These are phyloP conservation scores for Floccularia luteovirens DNA, from an alignment of 768 basidiomycete genomes.

Conservation along the genomic window DNA sequence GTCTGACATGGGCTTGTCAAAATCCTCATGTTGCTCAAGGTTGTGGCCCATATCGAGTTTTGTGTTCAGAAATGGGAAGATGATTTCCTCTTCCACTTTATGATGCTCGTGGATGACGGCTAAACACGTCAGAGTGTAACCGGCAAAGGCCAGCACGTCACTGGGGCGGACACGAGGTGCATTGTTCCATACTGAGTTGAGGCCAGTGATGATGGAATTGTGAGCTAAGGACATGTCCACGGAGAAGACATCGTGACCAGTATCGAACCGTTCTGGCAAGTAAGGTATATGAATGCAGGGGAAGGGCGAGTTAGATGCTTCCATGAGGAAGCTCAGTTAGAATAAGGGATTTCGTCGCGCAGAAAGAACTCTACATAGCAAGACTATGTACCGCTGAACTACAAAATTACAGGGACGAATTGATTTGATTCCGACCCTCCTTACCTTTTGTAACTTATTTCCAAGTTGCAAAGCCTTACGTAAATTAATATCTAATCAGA, in stretches of 20 bases:
- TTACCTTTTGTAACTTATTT: too few relatives aligned
- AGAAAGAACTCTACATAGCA: too few relatives aligned
- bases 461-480: too few relatives aligned
- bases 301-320: too few relatives aligned
- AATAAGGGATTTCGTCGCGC: too few relatives aligned
- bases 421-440: too few relatives aligned
- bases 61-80: not conserved
- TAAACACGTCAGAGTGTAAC: not conserved
- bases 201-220: not conserved
- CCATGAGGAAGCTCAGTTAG: too few relatives aligned
- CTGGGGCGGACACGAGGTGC: not conserved
- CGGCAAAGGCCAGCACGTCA: not conserved
- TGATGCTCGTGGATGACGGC: not conserved
- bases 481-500: too few relatives aligned
- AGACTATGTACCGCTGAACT: too few relatives aligned
- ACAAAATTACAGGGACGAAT: too few relatives aligned
- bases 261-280: too few relatives aligned
- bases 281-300: too few relatives aligned
- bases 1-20: not conserved
- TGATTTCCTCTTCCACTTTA: not conserved
- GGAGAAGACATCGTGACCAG: conserved; percentile 4
- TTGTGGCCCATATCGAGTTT: not conserved
- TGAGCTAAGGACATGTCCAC: not conserved
- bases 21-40: not conserved
- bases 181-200: not conserved